These are phyloP conservation scores for Pulicaria dysenterica DNA, from an alignment of 129 eudicot genomes.

Conservation along the genomic window DNA sequence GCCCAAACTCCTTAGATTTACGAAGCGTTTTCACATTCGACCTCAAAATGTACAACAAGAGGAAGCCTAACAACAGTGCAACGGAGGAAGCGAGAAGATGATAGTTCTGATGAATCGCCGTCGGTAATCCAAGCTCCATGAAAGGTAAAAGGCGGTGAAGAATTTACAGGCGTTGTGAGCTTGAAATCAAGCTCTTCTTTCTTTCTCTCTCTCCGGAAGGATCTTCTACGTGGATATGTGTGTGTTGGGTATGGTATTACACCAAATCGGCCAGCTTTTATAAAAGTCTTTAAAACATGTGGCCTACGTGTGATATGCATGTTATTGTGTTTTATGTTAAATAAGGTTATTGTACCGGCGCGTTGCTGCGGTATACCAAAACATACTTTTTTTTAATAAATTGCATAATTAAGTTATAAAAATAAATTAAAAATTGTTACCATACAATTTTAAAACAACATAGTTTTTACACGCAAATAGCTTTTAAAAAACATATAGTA, in stretches of 20 bases:
- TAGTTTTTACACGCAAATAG: no score
- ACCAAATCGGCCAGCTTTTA: constrained; percentile 3
- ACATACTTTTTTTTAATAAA: no score
- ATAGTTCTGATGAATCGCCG: constrained; percentile 38
- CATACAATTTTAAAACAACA: no score
- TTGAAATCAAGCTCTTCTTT: neutral
- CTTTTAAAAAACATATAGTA: no score
- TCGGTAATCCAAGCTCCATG: constrained; percentile 26
- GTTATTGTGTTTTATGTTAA: no score
- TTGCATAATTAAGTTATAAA: no score
- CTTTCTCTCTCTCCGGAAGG: constrained; percentile 11
- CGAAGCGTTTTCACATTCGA: constrained; percentile 27
- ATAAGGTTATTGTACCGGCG: no score
- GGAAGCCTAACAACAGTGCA: constrained; percentile 42
- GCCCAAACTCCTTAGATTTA: constrained; percentile 23
- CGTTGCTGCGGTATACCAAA: no score
- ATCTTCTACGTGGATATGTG: neutral
- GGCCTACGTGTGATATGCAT: no score
- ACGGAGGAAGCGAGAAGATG: constrained; percentile 40
- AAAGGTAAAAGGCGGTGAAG: neutral
- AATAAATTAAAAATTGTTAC: no score
- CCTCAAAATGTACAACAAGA: constrained; percentile 35
- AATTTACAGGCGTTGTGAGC: constrained; percentile 6
- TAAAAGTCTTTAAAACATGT: neutral
- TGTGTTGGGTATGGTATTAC: constrained; percentile 14